Evolutionary conservation across 352 stramenopile genomes (phyloP), one percentile per base, ranked within the genome.

Genomic region (Phytophthora syringae): DNA sequence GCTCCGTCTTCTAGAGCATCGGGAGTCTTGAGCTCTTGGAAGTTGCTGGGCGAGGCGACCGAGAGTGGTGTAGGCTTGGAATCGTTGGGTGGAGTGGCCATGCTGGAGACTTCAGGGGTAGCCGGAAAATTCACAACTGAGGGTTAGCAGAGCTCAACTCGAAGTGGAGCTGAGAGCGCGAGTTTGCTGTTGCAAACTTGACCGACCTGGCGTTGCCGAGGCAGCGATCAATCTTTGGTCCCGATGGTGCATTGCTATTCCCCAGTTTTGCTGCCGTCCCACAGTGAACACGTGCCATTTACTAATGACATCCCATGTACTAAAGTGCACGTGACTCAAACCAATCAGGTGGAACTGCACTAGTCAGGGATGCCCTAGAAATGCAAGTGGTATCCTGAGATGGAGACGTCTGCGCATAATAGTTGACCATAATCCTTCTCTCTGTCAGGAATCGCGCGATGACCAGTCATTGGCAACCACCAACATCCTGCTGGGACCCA

Each of bases 11-110:
- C 73, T 21, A 79, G 58, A 3, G 32, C 48, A 55, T 60, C 64
- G 5, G 75, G 75, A 1, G 71, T 76, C 58, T 79, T 77, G 34
- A 74, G 36, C 37, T 79, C 62, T 57, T 68, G 52, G 28, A 68
- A 79, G 28, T 60, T 52, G 37, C 18, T 60, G 13, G 61, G 66
- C 16, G 64, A 73, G 7, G 30, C 22, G 25, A 57, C 24, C 13
- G 64, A 55, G 7, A 69, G 45, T 6, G 57, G 12, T 10, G 9
- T 43, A 6, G n/a, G 18, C 42, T 67, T 67, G 22, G 34, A n/a
- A 24, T 71, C 59, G 43, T 43, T 37, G 32, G 7, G 32, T 51
- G 47, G 24, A 39, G 34, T 64, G 20, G 32, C 21, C 59, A 63
- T 67, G 2, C 18, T 50, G 50, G n/a, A 47, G 21, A 60, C 48